A percentile compares a stretch with the other conserved stretches of the same genome.
These are phyloP conservation scores for Echites panduratus DNA, from an alignment of 257 asterid genomes.

Conservation along the genomic window DNA sequence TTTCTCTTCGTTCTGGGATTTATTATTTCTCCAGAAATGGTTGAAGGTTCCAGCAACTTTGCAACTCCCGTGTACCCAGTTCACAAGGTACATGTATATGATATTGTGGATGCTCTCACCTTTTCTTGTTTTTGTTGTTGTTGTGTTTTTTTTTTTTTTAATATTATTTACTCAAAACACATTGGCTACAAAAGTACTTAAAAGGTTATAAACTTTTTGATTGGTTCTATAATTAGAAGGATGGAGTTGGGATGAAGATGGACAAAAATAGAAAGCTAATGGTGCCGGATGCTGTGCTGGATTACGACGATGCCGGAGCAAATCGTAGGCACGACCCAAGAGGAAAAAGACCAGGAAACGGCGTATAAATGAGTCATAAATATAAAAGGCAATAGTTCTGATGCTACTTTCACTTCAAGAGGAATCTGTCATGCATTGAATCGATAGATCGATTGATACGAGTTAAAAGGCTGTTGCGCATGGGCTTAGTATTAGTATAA, in stretches of 20 bases:
- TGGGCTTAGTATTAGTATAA: neutral
- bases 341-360: constrained; percentile 48
- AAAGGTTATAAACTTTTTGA: neutral
- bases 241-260: constrained; percentile 10
- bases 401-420: neutral
- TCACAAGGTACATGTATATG: constrained; percentile 63
- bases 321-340: constrained; percentile 73
- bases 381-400: too few species aligned
- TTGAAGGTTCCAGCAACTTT: constrained; percentile 25
- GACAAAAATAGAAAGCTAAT: constrained; percentile 46
- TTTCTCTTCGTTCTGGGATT: constrained; percentile 27
- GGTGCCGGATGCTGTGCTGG: constrained; percentile 29
- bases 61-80: constrained; percentile 21
- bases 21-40: constrained; percentile 12
- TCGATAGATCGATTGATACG: neutral
- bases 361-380: too few species aligned
- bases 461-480: neutral
- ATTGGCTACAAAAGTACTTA: neutral
- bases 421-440: neutral
- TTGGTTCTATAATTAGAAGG: neutral
- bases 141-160: too few species aligned
- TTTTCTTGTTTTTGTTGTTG: too few species aligned
- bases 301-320: constrained; percentile 67
- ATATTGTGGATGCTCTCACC: too few species aligned
- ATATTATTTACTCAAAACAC: too few species aligned